Conservation (phyloP, 2,329 filamentous ascomycete species). For the Ophiosphaerella herpotricha region DNA sequence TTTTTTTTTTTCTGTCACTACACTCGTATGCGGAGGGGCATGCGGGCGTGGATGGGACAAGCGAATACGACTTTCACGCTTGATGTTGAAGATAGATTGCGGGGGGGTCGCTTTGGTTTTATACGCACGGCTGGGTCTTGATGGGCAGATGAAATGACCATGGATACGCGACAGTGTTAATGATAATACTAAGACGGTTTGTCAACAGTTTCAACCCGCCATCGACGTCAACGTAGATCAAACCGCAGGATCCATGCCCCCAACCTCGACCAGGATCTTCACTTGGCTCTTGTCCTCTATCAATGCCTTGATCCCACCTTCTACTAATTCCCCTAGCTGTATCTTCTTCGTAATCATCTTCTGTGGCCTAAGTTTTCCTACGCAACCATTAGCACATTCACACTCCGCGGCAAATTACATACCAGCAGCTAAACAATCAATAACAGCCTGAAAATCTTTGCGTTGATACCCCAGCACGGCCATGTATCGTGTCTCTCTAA, state of each 20-base stretch:
- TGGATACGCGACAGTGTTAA: neutral
- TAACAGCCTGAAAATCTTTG: slow-evolving; percentile 62
- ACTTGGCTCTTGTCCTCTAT: slow-evolving; percentile 65
- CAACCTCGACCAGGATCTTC: slow-evolving; percentile 63
- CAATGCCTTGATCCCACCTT: slow-evolving; percentile 62
- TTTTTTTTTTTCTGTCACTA: no score
- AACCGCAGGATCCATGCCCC: slow-evolving; percentile 21
- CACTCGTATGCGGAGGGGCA: no score
- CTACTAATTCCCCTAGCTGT: slow-evolving; percentile 59
- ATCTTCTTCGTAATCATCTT: slow-evolving; percentile 67
- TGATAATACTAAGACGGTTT: neutral
- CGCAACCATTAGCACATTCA: neutral
- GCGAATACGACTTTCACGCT: neutral
- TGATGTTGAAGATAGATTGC: neutral
- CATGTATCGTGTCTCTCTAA: slow-evolving; percentile 58
- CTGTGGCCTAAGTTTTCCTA: slow-evolving; percentile 57
- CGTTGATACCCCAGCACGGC: slow-evolving; percentile 57
- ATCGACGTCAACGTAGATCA: neutral
- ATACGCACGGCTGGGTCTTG: no score
- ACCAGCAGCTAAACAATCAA: slow-evolving; percentile 54
- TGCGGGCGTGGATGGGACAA: neutral
- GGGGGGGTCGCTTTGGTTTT: no score
- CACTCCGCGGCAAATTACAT: slow-evolving; percentile 2
- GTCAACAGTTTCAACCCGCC: neutral
- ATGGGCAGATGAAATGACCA: no score